Conservation (phyloP, 177 flowering plant species). For the Telopea speciosissima region DNA sequence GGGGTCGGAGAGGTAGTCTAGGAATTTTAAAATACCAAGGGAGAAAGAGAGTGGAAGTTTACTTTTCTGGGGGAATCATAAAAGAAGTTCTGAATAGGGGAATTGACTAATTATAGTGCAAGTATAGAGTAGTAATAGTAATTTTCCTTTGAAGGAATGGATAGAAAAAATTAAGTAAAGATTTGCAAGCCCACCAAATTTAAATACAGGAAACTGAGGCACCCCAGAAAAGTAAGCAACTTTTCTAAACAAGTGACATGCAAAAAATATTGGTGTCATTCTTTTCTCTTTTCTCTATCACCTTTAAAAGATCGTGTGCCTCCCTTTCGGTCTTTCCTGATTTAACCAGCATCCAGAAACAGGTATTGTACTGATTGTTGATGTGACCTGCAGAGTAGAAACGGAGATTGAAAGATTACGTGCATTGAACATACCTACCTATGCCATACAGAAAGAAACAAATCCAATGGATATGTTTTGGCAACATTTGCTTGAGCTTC, state of each 20-base stretch:
- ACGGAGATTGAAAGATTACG: constrained; percentile 1
- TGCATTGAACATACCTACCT: background rate
- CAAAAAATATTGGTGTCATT: background rate
- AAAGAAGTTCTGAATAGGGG: too few species aligned
- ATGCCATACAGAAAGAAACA: constrained; percentile 2
- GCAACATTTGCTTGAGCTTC: background rate
- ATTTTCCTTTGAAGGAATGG: too few species aligned
- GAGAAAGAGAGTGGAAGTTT: too few species aligned
- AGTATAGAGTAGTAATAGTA: too few species aligned
- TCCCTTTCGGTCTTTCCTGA: constrained; percentile 68
- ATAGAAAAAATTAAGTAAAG: background rate
- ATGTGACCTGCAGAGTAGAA: constrained; percentile 65
- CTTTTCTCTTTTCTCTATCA: constrained; percentile 6
- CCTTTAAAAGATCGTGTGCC: constrained; percentile 71
- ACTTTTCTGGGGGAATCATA: too few species aligned
- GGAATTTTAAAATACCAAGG: too few species aligned
- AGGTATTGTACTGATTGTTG: constrained; percentile 82
- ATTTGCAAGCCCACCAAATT: background rate
- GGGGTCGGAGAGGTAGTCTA: too few species aligned
- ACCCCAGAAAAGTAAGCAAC: background rate
- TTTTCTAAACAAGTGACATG: background rate
- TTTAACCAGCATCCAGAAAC: constrained; percentile 86
- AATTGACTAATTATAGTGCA: too few species aligned
- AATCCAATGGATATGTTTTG: background rate
- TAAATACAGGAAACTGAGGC: background rate